Conservation (phyloP, 208 protist genomes). For the Leishmania turanica region DNA sequence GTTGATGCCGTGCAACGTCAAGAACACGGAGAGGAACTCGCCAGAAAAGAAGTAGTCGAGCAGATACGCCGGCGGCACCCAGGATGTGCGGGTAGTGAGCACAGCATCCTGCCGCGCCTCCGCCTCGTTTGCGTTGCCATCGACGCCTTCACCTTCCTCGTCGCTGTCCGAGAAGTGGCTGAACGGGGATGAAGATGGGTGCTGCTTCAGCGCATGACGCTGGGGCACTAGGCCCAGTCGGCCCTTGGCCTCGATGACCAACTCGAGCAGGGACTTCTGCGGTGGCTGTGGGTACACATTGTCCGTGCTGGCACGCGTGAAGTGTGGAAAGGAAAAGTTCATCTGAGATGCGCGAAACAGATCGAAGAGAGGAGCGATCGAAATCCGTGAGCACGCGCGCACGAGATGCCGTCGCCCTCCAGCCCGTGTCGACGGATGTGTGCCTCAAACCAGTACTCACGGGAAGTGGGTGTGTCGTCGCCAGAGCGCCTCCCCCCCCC, state of each 20-base stretch:
- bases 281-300: slow-evolving; percentile 12
- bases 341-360: not conserved
- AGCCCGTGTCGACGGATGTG: not conserved
- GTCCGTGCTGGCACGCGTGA: slow-evolving; percentile 54
- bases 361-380: not conserved
- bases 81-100: slow-evolving; percentile 50
- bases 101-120: slow-evolving; percentile 13
- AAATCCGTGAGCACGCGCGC: not conserved
- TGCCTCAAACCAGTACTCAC: not conserved
- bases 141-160: slow-evolving; percentile 18
- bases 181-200: slow-evolving; percentile 8
- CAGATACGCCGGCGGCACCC: slow-evolving; percentile 46
- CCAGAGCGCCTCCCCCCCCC: not conserved
- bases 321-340: slow-evolving; percentile 51
- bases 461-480: not conserved
- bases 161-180: slow-evolving; percentile 28
- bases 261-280: slow-evolving; percentile 76
- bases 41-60: slow-evolving; percentile 45
- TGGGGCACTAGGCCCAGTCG: slow-evolving; percentile 53
- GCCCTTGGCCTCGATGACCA: slow-evolving; percentile 72
- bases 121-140: not conserved
- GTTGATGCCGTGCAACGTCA: slow-evolving; percentile 45
- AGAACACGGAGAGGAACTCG: slow-evolving; percentile 43
- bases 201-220: slow-evolving; percentile 31
- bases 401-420: not conserved